These are phyloP conservation scores for Pseudocercospora fijiensis DNA, from an alignment of 2,329 filamentous ascomycete genomes.

Conservation along the genomic window DNA sequence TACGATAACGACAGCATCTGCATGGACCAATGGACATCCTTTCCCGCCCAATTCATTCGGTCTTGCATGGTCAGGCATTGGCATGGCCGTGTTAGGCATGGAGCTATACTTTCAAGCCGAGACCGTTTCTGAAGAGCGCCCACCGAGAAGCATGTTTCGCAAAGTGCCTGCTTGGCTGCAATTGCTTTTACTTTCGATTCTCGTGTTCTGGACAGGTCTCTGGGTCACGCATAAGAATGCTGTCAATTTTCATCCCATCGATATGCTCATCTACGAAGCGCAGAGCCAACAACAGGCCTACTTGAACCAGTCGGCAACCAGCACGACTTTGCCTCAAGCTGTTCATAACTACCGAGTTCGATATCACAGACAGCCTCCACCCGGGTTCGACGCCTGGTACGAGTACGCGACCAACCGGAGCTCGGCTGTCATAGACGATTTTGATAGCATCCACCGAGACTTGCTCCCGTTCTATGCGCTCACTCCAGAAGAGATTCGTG, in stretches of 20 bases:
- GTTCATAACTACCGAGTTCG: conserved; percentile 53
- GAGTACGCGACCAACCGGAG: conserved; percentile 54
- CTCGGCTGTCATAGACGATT: conserved; percentile 59
- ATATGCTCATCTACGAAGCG: conserved; percentile 54
- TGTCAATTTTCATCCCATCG: conserved; percentile 55
- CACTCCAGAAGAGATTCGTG: conserved; percentile 51
- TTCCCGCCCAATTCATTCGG: conserved; percentile 33
- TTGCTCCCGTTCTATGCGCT: conserved; percentile 57
- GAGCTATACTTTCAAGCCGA: conserved; percentile 34
- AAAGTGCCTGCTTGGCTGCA: conserved; percentile 37
- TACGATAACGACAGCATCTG: conserved; percentile 36
- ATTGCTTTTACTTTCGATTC: conserved; percentile 42
- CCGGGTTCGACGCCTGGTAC: conserved; percentile 62
- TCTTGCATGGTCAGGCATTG: conserved; percentile 27
- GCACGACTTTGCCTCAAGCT: conserved; percentile 51
- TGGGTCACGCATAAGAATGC: conserved; percentile 44
- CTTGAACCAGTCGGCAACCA: conserved; percentile 48
- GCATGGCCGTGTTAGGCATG: conserved; percentile 33
- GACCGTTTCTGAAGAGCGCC: conserved; percentile 12
- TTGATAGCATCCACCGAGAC: conserved; percentile 59
- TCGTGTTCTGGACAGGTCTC: conserved; percentile 45
- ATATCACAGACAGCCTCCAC: conserved; percentile 57
- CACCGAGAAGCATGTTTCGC: neutral
- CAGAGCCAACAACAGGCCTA: conserved; percentile 51
- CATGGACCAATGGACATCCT: conserved; percentile 36